These are phyloP conservation scores for Aquilaria yunnanensis DNA, from an alignment of 345 rosid species.

Conservation along the genomic window DNA sequence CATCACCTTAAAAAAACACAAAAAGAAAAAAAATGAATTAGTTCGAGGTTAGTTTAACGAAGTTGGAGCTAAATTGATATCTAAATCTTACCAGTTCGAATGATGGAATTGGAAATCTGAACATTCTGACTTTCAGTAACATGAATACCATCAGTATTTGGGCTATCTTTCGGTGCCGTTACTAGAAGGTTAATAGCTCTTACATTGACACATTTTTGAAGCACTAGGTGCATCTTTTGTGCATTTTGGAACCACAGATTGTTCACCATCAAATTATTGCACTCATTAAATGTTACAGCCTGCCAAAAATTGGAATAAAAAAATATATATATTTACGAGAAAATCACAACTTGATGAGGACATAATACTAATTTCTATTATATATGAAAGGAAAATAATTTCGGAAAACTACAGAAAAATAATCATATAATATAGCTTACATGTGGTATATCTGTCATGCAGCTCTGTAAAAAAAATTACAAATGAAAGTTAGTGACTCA, in stretches of 20 bases:
- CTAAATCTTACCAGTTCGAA: conserved; percentile 54
- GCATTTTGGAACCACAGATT: conserved; percentile 59
- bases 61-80: too few species aligned
- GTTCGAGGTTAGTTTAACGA: too few species aligned
- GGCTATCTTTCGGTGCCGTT: conserved; percentile 65
- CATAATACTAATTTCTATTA: neutral
- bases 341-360: too few species aligned
- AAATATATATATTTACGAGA: too few species aligned
- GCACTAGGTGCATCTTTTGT: conserved; percentile 70
- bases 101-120: conserved; percentile 44
- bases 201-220: conserved; percentile 52
- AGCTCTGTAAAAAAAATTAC: conserved; percentile 45
- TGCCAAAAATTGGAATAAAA: conserved; percentile 12
- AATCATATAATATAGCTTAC: conserved; percentile 32
- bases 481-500: neutral
- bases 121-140: conserved; percentile 56
- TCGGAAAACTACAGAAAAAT: neutral
- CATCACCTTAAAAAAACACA: conserved; percentile 51
- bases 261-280: conserved; percentile 53
- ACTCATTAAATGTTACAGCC: conserved; percentile 68
- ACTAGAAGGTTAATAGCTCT: conserved; percentile 45
- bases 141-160: conserved; percentile 93
- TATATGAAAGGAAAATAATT: neutral
- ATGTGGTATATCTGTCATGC: conserved; percentile 62
- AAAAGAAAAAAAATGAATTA: too few species aligned